These are phyloP conservation scores for Solanum aculeatissimum DNA, from an alignment of 305 asterid species.

Conservation along the genomic window DNA sequence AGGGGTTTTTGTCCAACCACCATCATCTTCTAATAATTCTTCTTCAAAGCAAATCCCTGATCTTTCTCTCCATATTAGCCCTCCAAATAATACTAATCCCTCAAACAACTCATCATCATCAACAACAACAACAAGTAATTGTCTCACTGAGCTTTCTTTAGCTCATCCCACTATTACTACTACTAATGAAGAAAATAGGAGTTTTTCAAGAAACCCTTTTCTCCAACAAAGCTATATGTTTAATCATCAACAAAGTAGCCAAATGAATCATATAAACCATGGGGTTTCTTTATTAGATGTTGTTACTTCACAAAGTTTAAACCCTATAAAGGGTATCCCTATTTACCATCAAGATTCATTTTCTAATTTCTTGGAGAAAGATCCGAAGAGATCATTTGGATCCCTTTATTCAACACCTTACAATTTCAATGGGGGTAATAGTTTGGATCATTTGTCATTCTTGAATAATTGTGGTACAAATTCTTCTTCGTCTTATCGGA, in stretches of 20 bases:
- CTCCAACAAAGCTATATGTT: neutral
- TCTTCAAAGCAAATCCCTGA: neutral
- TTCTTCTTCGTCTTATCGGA: constrained; percentile 13
- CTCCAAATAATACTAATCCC: neutral
- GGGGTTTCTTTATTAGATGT: constrained; percentile 1
- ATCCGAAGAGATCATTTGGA: constrained; percentile 17
- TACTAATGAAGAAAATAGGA: neutral
- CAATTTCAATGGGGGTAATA: neutral
- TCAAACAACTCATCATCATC: neutral
- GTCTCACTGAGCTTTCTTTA: neutral
- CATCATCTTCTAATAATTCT: neutral
- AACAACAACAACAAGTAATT: neutral
- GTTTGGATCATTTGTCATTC: constrained; percentile 44
- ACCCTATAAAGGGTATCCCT: constrained; percentile 1
- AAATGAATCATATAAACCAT: neutral
- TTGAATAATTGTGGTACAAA: constrained; percentile 8
- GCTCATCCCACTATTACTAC: neutral
- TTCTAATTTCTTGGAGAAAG: neutral
- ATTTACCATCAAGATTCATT: neutral
- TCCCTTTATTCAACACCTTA: neutral
- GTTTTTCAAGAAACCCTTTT: neutral
- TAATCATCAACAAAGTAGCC: neutral
- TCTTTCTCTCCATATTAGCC: constrained; percentile 5
- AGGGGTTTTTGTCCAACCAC: neutral
- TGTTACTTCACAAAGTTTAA: neutral